Base-by-base conservation (phyloP, 2,329 filamentous ascomycete genomes). In the Colletotrichum chrysophilum region DNA sequence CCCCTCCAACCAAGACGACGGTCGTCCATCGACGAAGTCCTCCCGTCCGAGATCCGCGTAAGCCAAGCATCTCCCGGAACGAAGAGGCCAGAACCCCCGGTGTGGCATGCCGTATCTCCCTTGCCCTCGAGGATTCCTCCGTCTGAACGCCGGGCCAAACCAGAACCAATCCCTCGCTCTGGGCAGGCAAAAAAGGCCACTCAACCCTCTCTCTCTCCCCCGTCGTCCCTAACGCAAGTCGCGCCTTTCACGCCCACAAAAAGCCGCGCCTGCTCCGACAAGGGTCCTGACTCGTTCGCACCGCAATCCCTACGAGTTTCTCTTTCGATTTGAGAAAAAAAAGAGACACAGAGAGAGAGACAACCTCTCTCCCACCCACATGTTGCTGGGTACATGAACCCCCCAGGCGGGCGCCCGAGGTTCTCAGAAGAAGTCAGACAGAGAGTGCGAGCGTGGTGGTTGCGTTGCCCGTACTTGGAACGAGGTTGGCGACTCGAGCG, bases 281-380 rank as follows among this genome's bases (percentile, higher is more conserved):
- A 69, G 73, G 73, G 70, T 75, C 28, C 26, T 75, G 73, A 73
- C 73, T 75, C 73, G 72, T 24, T 26, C 38, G 28, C 28, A 21
- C 30, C 52, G 43, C 18, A 32, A 58, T 34, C 56, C 64, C 26
- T 68, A 64, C 56, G 34, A 30, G 30, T n/a, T 24, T 24, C 52
- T 67, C 26, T 58, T 21, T 32, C 28, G n/a, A 58, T 58, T 21
- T 21, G 43, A 13, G n/a, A 52, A 52, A 52, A 52, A n/a, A 7
- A 10, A 43, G 3, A 48, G 18, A 48, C 18, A 21, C 5, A 48
- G n/a, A 52, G 10, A 21, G 43, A 21, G 43, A 21, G 43, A 52
- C 43, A 52, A 52, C n/a, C 43, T 52, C 10, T 21, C 1, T 21
- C 43, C 43, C 43, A 52, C 43, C 43, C 43, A 12, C 43, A 24